Evolutionary conservation across 768 basidiomycete species (phyloP).

Genomic region (Tricholoma terreum): DNA sequence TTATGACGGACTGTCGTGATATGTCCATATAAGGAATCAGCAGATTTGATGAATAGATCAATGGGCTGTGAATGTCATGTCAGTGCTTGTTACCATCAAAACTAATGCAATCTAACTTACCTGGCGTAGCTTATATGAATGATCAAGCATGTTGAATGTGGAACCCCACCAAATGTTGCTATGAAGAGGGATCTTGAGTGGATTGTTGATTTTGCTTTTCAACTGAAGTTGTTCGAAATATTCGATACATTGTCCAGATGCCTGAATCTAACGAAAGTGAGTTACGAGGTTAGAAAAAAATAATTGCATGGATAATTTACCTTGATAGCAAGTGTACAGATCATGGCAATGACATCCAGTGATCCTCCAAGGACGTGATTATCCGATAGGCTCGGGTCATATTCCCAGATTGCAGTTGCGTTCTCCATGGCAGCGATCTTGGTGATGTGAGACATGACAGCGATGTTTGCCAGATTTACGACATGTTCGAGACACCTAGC

Average conservation of each 20-base stretch:
- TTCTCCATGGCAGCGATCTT: constrained; percentile 25
- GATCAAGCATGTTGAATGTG: constrained; percentile 7
- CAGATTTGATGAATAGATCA: constrained; percentile 9
- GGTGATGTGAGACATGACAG: constrained; percentile 30
- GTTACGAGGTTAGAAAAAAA: not conserved
- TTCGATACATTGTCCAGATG: constrained; percentile 20
- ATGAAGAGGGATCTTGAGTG: constrained; percentile 23
- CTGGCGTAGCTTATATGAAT: constrained; percentile 2
- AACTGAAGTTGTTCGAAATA: constrained; percentile 22
- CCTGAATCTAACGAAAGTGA: constrained; percentile 18
- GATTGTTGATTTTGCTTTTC: constrained; percentile 8
- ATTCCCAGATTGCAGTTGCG: constrained; percentile 31
- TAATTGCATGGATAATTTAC: constrained; percentile 10
- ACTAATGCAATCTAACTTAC: not conserved
- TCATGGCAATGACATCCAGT: constrained; percentile 28
- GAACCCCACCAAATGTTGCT: constrained; percentile 8
- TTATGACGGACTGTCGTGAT: constrained; percentile 18
- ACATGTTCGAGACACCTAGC: constrained; percentile 28
- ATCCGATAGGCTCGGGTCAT: constrained; percentile 19
- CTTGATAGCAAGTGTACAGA: constrained; percentile 29
- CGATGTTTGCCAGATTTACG: constrained; percentile 23
- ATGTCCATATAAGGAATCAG: constrained; percentile 20
- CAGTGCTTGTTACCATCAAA: constrained; percentile 16
- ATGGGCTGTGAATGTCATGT: not conserved
- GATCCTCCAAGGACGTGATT: constrained; percentile 25